Percentiles rank a stretch among this genome's conserved stretches.
phyloP scores from a whole-genome alignment of 2,329 filamentous ascomycete genomes.

The Emmonsiellopsis sp. region DNA sequence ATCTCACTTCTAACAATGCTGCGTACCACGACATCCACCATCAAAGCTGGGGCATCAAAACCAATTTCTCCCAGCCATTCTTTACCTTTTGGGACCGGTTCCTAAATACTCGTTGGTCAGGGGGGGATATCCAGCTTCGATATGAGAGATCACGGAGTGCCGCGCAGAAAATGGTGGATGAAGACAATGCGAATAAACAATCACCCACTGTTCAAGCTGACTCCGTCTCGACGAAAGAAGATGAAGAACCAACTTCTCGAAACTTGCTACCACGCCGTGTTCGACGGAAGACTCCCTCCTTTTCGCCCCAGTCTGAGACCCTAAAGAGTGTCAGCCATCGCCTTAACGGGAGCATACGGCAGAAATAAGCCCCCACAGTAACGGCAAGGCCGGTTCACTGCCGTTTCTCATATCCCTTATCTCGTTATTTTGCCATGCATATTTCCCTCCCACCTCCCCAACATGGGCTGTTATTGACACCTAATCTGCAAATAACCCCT shows the following conservation, averaged over 20 bases:
- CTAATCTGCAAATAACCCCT: neutral
- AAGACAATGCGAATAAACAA: slow-evolving; percentile 31
- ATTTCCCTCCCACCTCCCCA: neutral
- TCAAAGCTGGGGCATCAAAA: slow-evolving; percentile 97
- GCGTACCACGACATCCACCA: slow-evolving; percentile 97
- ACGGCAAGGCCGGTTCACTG: neutral
- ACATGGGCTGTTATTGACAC: neutral
- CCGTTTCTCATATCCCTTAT: neutral
- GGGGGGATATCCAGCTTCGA: slow-evolving; percentile 51
- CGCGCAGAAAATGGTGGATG: slow-evolving; percentile 49
- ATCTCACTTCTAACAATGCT: slow-evolving; percentile 88
- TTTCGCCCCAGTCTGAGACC: slow-evolving; percentile 23
- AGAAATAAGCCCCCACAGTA: slow-evolving; percentile 16
- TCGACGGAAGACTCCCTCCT: slow-evolving; percentile 26
- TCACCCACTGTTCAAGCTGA: slow-evolving; percentile 15
- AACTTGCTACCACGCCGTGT: slow-evolving; percentile 17
- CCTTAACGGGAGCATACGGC: slow-evolving; percentile 32
- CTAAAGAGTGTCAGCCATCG: slow-evolving; percentile 29
- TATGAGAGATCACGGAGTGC: slow-evolving; percentile 49
- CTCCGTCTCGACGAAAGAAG: slow-evolving; percentile 14
- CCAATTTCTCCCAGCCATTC: slow-evolving; percentile 41
- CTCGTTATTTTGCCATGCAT: neutral
- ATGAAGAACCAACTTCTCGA: slow-evolving; percentile 8
- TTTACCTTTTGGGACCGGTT: slow-evolving; percentile 92
- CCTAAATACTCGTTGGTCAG: slow-evolving; percentile 74